These are phyloP conservation scores for Pseudotulostoma volvatum DNA, from an alignment of 495 filamentous ascomycete genomes.

Conservation along the genomic window DNA sequence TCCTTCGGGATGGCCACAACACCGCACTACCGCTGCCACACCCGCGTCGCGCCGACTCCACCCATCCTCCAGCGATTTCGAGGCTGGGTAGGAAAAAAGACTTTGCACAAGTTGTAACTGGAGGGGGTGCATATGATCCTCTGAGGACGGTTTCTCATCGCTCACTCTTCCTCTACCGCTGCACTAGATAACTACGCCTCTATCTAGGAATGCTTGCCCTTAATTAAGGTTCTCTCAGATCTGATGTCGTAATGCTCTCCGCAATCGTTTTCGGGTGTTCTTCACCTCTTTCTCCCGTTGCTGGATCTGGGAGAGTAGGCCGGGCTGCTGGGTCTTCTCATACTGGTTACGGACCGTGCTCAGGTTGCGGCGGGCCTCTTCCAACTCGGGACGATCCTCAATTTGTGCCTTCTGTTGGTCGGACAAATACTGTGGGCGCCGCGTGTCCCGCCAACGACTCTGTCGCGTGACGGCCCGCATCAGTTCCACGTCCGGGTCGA, in stretches of 20 bases:
- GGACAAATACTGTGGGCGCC: neutral
- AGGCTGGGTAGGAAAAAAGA: conserved; percentile 12
- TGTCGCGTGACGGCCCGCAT: conserved; percentile 4
- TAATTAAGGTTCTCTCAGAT: conserved; percentile 10
- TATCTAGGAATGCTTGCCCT: conserved; percentile 12
- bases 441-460: conserved; percentile 4
- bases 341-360: neutral
- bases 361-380: neutral
- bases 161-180: conserved; percentile 8
- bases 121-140: conserved; percentile 10
- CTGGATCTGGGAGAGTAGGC: conserved; percentile 5
- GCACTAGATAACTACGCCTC: conserved; percentile 11
- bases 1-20: conserved; percentile 12
- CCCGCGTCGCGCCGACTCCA: conserved; percentile 11
- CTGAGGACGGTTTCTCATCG: conserved; percentile 7
- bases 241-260: conserved; percentile 7
- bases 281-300: conserved; percentile 1
- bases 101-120: conserved; percentile 12
- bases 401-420: neutral
- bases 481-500: conserved; percentile 4
- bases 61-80: conserved; percentile 10
- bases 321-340: conserved; percentile 1
- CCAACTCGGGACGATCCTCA: neutral
- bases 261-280: conserved; percentile 9
- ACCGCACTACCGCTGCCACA: conserved; percentile 6